Evolutionary conservation across 208 protist genomes (phyloP).

Genomic region (Strigomonas oncopelti): DNA sequence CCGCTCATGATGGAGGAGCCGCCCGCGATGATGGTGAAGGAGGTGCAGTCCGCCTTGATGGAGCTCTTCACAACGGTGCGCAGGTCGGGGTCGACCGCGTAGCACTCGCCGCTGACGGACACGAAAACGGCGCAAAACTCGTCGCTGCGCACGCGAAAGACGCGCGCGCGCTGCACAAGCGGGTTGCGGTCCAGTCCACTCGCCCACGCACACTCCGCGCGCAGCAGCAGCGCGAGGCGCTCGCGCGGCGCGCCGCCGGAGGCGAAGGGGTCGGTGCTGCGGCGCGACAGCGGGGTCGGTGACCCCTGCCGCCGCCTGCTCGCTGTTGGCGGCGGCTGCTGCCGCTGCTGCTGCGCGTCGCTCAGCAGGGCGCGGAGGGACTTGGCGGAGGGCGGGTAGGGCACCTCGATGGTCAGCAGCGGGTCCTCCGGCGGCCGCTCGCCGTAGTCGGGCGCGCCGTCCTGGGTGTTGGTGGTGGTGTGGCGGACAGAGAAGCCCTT

Average conservation of each 20-base stretch:
- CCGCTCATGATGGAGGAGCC: conserved; percentile 22
- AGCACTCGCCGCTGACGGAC: conserved; percentile 58
- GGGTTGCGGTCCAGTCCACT: conserved; percentile 30
- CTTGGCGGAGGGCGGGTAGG: too few species aligned
- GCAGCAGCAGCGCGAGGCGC: conserved; percentile 23
- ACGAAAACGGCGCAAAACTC: conserved; percentile 65
- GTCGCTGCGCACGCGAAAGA: conserved; percentile 44
- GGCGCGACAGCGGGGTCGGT: not conserved
- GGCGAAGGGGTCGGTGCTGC: not conserved
- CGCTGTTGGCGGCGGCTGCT: too few species aligned
- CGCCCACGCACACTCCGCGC: conserved; percentile 45
- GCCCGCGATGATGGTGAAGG: conserved; percentile 63
- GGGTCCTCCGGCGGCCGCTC: too few species aligned
- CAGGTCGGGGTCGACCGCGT: conserved; percentile 43
- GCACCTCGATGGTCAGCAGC: too few species aligned
- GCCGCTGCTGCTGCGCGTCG: too few species aligned
- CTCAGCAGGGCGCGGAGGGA: too few species aligned
- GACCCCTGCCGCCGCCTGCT: too few species aligned
- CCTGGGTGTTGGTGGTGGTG: too few species aligned
- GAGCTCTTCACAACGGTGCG: conserved; percentile 45
- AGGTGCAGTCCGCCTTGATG: conserved; percentile 65
- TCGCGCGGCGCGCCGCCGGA: not conserved
- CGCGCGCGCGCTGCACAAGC: conserved; percentile 58
- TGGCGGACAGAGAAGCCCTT: too few species aligned
- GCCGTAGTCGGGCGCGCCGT: too few species aligned